These are phyloP conservation scores for Entomortierella lignicola DNA, from an alignment of 192 early-diverging fungal species.

Conservation along the genomic window DNA sequence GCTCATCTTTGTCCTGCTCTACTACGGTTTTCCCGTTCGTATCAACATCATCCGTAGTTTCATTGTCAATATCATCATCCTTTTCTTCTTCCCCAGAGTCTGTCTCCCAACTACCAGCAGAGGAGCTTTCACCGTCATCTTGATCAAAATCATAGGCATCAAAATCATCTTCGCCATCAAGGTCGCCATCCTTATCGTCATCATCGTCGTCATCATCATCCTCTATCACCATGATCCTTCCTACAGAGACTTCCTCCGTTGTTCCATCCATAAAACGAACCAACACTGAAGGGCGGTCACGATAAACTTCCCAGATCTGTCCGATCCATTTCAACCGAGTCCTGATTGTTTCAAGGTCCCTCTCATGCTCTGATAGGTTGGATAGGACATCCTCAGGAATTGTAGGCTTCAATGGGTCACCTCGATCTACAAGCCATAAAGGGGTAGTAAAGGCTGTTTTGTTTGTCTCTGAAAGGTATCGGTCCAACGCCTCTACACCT, in stretches of 20 bases:
- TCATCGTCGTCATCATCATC: conserved; percentile 55
- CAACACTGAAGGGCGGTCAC: conserved; percentile 45
- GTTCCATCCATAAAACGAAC: conserved; percentile 57
- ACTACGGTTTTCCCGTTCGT: conserved; percentile 6
- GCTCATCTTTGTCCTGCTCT: neutral
- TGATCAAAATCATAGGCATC: conserved; percentile 57
- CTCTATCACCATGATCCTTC: conserved; percentile 50
- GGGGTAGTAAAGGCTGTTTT: conserved; percentile 28
- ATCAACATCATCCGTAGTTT: conserved; percentile 31
- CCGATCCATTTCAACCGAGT: conserved; percentile 59
- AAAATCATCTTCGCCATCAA: conserved; percentile 40
- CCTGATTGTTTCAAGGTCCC: conserved; percentile 41
- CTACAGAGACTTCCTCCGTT: conserved; percentile 24
- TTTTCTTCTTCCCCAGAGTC: conserved; percentile 60
- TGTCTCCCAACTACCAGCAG: conserved; percentile 54
- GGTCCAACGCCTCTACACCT: conserved; percentile 46
- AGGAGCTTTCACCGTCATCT: conserved; percentile 32
- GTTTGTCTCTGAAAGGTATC: conserved; percentile 45
- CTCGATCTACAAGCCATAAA: conserved; percentile 34
- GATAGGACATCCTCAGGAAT: conserved; percentile 32
- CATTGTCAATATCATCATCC: too few relatives aligned
- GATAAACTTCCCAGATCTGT: conserved; percentile 53
- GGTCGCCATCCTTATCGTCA: conserved; percentile 42
- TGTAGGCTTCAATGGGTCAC: conserved; percentile 22
- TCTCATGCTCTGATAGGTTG: conserved; percentile 26